Conservation (phyloP, 2,329 filamentous ascomycete species). For the Atkinsonella texensis region DNA sequence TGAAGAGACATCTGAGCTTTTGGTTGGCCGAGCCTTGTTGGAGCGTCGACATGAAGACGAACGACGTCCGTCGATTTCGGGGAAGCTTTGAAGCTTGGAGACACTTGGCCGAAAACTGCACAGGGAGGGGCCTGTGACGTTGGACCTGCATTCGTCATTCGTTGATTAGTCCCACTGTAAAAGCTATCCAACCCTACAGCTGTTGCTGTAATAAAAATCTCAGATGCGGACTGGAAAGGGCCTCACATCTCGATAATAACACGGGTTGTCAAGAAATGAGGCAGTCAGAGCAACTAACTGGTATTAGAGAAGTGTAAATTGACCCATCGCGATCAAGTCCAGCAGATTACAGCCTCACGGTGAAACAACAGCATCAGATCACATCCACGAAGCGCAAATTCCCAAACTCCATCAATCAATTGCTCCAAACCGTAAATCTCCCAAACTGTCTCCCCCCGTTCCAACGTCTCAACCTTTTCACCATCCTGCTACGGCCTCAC, state of each 20-base stretch:
- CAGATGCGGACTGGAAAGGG: too few relatives aligned
- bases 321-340: too few relatives aligned
- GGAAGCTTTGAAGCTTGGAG: background rate
- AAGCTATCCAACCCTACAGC: background rate
- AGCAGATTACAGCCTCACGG: too few relatives aligned
- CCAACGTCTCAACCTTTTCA: background rate
- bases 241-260: too few relatives aligned
- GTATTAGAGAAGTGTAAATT: too few relatives aligned
- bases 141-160: background rate
- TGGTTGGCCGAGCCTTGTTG: too few relatives aligned
- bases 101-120: slow-evolving; percentile 2
- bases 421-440: background rate
- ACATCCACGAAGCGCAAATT: background rate
- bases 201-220: too few relatives aligned
- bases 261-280: too few relatives aligned
- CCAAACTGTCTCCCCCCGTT: background rate
- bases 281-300: too few relatives aligned
- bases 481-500: background rate
- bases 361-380: too few relatives aligned
- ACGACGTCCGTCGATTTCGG: background rate
- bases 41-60: background rate
- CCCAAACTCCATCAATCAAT: background rate
- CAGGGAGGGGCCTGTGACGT: background rate
- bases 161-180: background rate
- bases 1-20: slow-evolving; percentile 39